These are phyloP conservation scores for Kuraishia piskuri DNA, from an alignment of 805 yeast species.

Conservation along the genomic window DNA sequence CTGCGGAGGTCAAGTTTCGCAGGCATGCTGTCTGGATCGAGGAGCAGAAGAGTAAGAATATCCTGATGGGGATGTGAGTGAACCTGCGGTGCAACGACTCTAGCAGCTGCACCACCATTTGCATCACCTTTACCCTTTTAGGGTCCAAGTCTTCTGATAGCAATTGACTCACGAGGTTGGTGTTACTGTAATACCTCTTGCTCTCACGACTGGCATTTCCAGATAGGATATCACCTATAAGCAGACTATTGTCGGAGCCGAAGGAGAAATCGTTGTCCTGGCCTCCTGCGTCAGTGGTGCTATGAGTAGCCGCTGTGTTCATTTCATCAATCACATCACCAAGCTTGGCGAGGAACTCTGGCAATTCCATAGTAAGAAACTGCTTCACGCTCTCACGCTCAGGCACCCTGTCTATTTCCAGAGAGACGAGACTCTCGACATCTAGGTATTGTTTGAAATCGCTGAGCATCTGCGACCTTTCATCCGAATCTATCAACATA, in stretches of 20 bases:
- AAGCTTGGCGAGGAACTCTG: not conserved
- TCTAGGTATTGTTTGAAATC: slow-evolving; percentile 1
- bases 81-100: not conserved
- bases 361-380: not conserved
- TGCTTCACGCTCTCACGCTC: not conserved
- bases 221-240: not conserved
- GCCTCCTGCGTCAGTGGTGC: not conserved
- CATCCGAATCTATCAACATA: not conserved
- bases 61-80: not conserved
- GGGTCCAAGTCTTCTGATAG: not conserved
- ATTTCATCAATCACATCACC: not conserved
- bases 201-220: not conserved
- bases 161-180: not conserved
- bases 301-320: not conserved
- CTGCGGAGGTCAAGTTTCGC: slow-evolving; percentile 1
- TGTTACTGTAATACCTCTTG: not conserved
- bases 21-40: slow-evolving; percentile 2
- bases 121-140: not conserved
- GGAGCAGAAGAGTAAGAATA: not conserved
- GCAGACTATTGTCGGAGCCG: not conserved
- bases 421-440: not conserved
- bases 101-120: not conserved
- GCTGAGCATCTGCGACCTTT: not conserved
- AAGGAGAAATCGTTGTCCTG: not conserved
- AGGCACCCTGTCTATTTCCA: not conserved